Base-by-base conservation (phyloP, 1,284 basidiomycete species). In the Cutaneotrichosporon dermatis region DNA sequence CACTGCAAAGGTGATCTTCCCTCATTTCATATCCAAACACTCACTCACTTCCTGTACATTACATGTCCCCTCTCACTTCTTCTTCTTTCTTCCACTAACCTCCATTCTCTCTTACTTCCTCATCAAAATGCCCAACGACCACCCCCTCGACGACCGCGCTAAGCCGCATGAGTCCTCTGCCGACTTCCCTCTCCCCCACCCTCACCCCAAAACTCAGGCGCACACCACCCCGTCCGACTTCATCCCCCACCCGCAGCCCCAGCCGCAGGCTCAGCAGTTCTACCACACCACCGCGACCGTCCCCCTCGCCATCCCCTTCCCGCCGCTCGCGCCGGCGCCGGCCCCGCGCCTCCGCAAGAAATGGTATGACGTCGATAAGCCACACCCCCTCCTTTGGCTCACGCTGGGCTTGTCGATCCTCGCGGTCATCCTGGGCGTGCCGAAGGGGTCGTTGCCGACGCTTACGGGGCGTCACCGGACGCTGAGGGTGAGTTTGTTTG, bases 301-400 rank as follows among this genome's bases (percentile, higher is more conserved):
- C 25, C 54, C 54, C 45, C 45, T 46, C n/a, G 36, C 54, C 15
- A 16, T 41, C 10, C 50, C 50, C 16, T 10, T 15, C 9, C 42
- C 42, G 25, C 25, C 25, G 25, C 25, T 25, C 25, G 25, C 25
- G 25, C 25, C 25, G 25, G 25, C 25, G n/a, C 36, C 54, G 6
- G 36, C 25, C 7, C 37, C 54, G 37, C 37, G 15, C 13, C 5
- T 42, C 8, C 39, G 37, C 48, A 52, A 58, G 44, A 16, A 46
- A 25, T 34, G 52, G 49, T 13, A 12, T 15, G 33, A 45, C 33
- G 2, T 16, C 40, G 43, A 59, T 33, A 39, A 16, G 46, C 71
- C 74, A 34, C 75, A 76, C 62, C 74, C 75, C 2, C 61, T 76
- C n/a, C 61, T 75, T 12, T 76, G 70, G 70, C 33, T 76, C 46